These are phyloP conservation scores for Xylaria multiplex DNA, from an alignment of 2,329 filamentous ascomycete species.

Conservation along the genomic window DNA sequence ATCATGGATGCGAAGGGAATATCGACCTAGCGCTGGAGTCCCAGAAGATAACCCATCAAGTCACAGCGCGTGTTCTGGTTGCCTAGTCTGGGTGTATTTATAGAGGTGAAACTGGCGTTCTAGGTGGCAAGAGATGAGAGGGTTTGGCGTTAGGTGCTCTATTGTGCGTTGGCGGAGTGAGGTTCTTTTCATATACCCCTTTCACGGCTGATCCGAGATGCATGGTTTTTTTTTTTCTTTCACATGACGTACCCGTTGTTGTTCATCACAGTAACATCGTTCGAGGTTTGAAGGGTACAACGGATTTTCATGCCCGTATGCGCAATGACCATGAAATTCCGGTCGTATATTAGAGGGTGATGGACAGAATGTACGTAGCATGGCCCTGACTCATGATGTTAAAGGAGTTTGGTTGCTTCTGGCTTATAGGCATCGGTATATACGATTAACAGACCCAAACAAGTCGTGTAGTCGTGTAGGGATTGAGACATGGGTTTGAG, in stretches of 20 bases:
- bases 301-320: background rate
- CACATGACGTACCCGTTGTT: background rate
- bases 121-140: background rate
- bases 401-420: slow-evolving; percentile 8
- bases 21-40: background rate
- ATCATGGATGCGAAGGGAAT: background rate
- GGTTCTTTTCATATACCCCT: slow-evolving; percentile 33
- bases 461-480: background rate
- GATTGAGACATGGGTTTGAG: background rate
- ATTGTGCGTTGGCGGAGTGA: slow-evolving; percentile 13
- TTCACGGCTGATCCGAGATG: slow-evolving; percentile 16
- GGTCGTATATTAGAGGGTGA: background rate
- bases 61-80: background rate
- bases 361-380: slow-evolving; percentile 5
- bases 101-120: slow-evolving; percentile 6
- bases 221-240: slow-evolving; percentile 17
- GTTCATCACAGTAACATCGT: background rate
- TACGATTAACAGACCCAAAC: background rate
- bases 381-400: background rate
- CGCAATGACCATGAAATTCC: background rate
- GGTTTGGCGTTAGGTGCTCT: slow-evolving; percentile 19
- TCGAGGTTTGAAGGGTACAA: background rate
- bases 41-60: background rate
- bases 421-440: background rate
- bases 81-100: background rate